Percentiles rank a stretch among this genome's conserved stretches.
Conservation (phyloP, 108 stramenopile genomes). For the Cyclotella cryptica region DNA sequence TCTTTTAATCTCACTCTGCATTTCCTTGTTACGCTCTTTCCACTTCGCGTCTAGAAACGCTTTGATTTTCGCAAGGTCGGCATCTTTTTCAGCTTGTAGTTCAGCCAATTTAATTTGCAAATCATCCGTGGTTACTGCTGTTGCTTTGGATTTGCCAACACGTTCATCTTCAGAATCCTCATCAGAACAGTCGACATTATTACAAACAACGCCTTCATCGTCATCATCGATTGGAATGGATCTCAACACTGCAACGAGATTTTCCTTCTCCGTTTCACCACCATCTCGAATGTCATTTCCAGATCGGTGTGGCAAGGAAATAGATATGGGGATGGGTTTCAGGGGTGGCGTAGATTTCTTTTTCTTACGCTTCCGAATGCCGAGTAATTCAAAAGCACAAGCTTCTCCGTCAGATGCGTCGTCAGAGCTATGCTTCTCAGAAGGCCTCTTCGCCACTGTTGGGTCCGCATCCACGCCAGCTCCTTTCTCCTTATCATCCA, state of each 20-base stretch:
- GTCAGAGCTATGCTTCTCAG: neutral
- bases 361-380: constrained; percentile 12
- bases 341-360: constrained; percentile 3
- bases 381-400: constrained; percentile 20
- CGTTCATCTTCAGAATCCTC: constrained; percentile 51
- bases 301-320: constrained; percentile 13
- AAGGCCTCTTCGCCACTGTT: no score
- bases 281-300: neutral
- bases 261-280: neutral
- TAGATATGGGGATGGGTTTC: constrained; percentile 9
- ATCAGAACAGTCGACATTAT: neutral
- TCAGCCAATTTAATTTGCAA: constrained; percentile 34
- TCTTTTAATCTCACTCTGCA: constrained; percentile 49
- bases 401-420: constrained; percentile 10
- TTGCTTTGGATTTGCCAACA: constrained; percentile 9
- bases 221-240: neutral
- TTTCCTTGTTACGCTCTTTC: constrained; percentile 23
- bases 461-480: neutral
- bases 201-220: constrained; percentile 1
- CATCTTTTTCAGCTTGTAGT: constrained; percentile 49
- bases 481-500: neutral
- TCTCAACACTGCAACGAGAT: no score
- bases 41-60: constrained; percentile 31
- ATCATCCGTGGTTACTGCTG: constrained; percentile 20
- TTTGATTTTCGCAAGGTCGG: constrained; percentile 40